phyloP scores from a whole-genome alignment of 2,329 filamentous ascomycete species.

The Arthroderma sp. region DNA sequence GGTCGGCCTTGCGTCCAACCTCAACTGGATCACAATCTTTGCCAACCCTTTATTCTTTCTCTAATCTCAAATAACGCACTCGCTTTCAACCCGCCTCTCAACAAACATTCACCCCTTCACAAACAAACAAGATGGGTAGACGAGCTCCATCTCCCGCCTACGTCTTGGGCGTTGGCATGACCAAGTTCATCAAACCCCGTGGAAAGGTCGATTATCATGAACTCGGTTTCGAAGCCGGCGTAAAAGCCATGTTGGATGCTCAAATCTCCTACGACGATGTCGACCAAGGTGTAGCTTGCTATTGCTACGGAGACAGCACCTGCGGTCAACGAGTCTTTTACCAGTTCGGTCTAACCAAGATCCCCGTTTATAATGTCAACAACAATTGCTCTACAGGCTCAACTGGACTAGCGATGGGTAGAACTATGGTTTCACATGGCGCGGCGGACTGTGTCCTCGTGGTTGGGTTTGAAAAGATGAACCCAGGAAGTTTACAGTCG shows the following conservation, averaged over 20 bases:
- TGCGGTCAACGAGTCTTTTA: constrained; percentile 96
- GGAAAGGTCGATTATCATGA: constrained; percentile 92
- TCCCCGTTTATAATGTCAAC: constrained; percentile 96
- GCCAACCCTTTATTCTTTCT: no score
- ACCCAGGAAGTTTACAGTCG: constrained; percentile 68
- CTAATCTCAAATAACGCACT: no score
- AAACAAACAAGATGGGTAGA: constrained; percentile 34
- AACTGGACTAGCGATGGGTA: constrained; percentile 73
- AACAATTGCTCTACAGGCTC: constrained; percentile 98
- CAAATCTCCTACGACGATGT: constrained; percentile 95
- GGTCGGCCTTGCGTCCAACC: no score
- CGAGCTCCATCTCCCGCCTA: constrained; percentile 50
- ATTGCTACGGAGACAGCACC: constrained; percentile 92
- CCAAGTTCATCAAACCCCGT: constrained; percentile 95
- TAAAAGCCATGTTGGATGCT: constrained; percentile 63
- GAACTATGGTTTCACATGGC: constrained; percentile 65
- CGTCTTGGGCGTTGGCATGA: constrained; percentile 95
- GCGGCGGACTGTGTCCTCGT: constrained; percentile 81
- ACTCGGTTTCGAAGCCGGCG: constrained; percentile 79
- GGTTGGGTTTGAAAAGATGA: constrained; percentile 98
- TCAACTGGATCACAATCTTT: no score
- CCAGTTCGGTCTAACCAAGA: constrained; percentile 94
- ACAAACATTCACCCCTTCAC: background rate
- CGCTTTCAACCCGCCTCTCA: no score
- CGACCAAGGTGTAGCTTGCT: constrained; percentile 90